Evolutionary conservation across 2,329 filamentous ascomycete species (phyloP).

Genomic region (Camillea tinctor): DNA sequence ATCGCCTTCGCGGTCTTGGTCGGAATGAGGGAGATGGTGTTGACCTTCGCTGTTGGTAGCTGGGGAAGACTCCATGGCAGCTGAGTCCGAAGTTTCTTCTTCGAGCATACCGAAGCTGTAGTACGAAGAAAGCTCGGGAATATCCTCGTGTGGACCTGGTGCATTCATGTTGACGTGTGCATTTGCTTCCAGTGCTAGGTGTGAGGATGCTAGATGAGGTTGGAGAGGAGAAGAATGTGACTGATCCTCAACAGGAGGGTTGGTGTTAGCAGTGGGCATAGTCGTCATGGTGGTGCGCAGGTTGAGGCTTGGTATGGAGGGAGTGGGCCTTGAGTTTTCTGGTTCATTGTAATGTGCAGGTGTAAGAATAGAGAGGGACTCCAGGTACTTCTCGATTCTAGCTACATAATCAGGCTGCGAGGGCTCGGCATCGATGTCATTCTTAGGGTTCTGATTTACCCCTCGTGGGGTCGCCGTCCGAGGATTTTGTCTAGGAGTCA

Average conservation of each 20-base stretch:
- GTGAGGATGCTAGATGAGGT: not conserved
- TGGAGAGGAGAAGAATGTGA: not conserved
- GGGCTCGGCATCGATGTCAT: not conserved
- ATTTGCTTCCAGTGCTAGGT: not conserved
- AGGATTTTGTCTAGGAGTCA: too few relatives aligned
- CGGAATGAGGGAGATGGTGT: too few relatives aligned
- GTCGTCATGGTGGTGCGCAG: not conserved
- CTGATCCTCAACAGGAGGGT: not conserved
- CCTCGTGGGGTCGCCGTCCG: too few relatives aligned
- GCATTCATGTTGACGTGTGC: not conserved
- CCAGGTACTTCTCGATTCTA: not conserved
- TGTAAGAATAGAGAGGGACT: not conserved
- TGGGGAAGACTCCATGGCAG: not conserved
- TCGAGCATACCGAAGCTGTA: not conserved
- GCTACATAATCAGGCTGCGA: not conserved
- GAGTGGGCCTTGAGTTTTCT: not conserved
- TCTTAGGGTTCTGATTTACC: not conserved
- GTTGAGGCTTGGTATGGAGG: not conserved
- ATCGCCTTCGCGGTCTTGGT: too few relatives aligned
- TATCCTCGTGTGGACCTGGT: not conserved
- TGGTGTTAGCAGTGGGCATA: not conserved
- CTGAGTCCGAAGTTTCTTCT: not conserved
- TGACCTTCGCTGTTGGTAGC: too few relatives aligned
- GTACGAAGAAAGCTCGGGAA: not conserved
- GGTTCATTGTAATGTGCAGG: not conserved